These are phyloP conservation scores for Schwanniomyces sp. DNA, from an alignment of 805 yeast species.

Conservation along the genomic window DNA sequence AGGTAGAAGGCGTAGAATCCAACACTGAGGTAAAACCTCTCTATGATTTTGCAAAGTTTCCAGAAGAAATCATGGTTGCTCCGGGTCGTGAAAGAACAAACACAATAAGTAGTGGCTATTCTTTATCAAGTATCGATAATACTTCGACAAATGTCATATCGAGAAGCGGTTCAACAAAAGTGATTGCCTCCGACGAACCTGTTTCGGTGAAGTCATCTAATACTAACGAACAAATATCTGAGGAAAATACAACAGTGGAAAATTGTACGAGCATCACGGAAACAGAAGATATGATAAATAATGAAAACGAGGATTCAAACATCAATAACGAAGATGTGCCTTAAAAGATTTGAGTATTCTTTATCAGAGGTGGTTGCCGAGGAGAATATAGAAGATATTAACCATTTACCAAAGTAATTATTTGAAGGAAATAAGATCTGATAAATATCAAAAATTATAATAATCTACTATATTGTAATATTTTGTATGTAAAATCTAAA, in stretches of 20 bases:
- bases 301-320: background rate
- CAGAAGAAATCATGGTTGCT: background rate
- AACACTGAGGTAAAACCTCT: conserved; percentile 9
- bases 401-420: background rate
- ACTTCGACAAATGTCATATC: background rate
- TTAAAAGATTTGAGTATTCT: background rate
- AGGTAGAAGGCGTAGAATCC: background rate
- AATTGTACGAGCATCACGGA: background rate
- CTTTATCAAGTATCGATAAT: background rate
- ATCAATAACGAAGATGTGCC: background rate
- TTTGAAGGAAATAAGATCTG: background rate
- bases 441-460: background rate
- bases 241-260: background rate
- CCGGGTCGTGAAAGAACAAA: background rate
- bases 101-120: background rate
- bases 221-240: background rate
- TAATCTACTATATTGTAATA: background rate
- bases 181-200: background rate
- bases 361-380: background rate
- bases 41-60: conserved; percentile 19
- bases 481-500: background rate
- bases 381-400: no score
- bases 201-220: background rate
- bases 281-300: background rate
- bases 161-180: background rate